Conservation (phyloP, 179 eudicot species). For the Beta corolliflora region DNA sequence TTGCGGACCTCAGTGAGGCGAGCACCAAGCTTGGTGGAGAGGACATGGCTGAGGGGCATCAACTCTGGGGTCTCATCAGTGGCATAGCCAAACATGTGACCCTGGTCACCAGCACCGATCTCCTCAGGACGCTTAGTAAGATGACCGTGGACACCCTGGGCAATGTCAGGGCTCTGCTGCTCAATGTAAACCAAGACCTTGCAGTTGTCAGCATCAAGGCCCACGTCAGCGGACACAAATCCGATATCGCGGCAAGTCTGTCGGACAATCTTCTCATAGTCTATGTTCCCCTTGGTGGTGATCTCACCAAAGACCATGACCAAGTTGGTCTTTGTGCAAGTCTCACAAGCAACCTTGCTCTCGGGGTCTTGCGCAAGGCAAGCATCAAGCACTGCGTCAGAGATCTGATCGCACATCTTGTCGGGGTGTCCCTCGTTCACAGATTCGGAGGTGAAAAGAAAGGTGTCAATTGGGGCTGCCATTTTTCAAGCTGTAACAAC, state of each 20-base stretch:
- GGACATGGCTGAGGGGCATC: conserved; percentile 87
- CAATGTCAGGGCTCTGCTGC: conserved; percentile 79
- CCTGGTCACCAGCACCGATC: conserved; percentile 86
- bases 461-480: conserved; percentile 52
- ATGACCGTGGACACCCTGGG: conserved; percentile 83
- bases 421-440: conserved; percentile 92
- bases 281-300: conserved; percentile 72
- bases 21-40: conserved; percentile 78
- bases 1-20: conserved; percentile 80
- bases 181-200: conserved; percentile 73
- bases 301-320: conserved; percentile 91
- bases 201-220: conserved; percentile 88
- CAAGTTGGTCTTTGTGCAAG: conserved; percentile 85
- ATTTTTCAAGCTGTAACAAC: conserved; percentile 26
- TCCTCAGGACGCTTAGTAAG: conserved; percentile 85
- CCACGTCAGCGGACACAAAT: conserved; percentile 74
- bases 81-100: conserved; percentile 90
- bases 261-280: conserved; percentile 90
- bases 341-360: conserved; percentile 91
- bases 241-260: conserved; percentile 75
- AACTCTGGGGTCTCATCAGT: conserved; percentile 83
- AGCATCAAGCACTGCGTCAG: conserved; percentile 85
- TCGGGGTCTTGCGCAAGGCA: conserved; percentile 81
- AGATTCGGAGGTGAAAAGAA: conserved; percentile 78
- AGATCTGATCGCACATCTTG: conserved; percentile 88